These are phyloP conservation scores for Botrytis cinerea DNA, from an alignment of 2,329 filamentous ascomycete species.

Conservation along the genomic window DNA sequence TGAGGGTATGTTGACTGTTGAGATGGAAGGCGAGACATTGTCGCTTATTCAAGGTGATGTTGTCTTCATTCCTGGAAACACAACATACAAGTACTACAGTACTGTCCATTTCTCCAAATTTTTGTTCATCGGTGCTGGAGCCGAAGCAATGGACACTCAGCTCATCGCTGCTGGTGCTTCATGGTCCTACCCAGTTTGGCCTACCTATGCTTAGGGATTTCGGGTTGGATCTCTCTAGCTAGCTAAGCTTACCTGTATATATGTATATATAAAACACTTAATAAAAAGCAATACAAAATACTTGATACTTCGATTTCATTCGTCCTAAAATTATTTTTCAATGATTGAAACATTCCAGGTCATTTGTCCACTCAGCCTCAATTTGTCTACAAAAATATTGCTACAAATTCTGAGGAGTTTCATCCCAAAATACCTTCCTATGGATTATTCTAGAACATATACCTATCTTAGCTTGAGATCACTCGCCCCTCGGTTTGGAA, in stretches of 20 bases:
- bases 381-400: neutral
- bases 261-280: neutral
- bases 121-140: constrained; percentile 29
- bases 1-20: constrained; percentile 43
- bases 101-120: constrained; percentile 34
- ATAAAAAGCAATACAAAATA: neutral
- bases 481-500: neutral
- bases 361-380: neutral
- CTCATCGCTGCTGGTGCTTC: constrained; percentile 28
- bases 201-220: constrained; percentile 21
- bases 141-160: constrained; percentile 27
- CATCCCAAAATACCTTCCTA: neutral
- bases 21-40: constrained; percentile 42
- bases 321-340: neutral
- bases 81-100: constrained; percentile 43
- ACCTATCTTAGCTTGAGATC: neutral
- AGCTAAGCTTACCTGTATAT: neutral
- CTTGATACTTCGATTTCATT: neutral
- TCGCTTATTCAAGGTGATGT: constrained; percentile 43
- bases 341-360: neutral
- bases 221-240: neutral
- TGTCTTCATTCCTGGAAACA: constrained; percentile 44
- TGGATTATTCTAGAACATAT: neutral
- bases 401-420: neutral
- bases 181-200: constrained; percentile 33